These are phyloP conservation scores for Marchantia polymorpha DNA, from an alignment of 225 moss, liverwort and hornwort species.

Conservation along the genomic window DNA sequence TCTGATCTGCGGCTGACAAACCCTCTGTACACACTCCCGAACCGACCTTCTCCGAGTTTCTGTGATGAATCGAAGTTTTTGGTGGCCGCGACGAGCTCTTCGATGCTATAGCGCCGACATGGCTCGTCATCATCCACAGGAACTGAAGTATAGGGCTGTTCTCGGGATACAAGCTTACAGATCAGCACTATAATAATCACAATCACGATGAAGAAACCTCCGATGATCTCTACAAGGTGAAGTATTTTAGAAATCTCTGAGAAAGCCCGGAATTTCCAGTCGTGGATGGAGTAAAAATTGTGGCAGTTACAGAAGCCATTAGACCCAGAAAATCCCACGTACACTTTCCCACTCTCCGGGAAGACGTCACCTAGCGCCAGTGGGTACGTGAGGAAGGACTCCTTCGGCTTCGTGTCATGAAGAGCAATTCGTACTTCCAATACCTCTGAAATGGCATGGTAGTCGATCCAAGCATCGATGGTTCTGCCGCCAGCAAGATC, in stretches of 20 bases:
- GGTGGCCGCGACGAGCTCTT: slow-evolving; percentile 17
- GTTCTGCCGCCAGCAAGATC: not conserved
- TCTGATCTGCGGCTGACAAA: slow-evolving; percentile 8
- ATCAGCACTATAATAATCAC: no score
- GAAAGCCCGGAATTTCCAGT: slow-evolving; percentile 8
- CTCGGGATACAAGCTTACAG: no score
- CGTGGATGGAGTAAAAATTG: not conserved
- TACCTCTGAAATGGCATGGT: not conserved
- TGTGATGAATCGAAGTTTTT: not conserved
- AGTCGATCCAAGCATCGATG: slow-evolving; percentile 8
- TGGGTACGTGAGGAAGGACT: slow-evolving; percentile 1
- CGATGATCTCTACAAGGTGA: no score
- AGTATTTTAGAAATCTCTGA: not conserved
- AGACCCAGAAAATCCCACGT: slow-evolving; percentile 17
- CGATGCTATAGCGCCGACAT: slow-evolving; percentile 16
- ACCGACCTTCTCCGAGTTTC: slow-evolving; percentile 30
- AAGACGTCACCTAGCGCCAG: slow-evolving; percentile 10
- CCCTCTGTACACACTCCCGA: slow-evolving; percentile 30
- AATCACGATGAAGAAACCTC: no score
- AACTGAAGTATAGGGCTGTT: no score
- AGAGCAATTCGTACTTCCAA: slow-evolving; percentile 16
- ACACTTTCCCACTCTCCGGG: not conserved
- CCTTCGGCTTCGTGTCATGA: not conserved
- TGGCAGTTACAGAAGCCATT: slow-evolving; percentile 16
- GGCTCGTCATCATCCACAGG: slow-evolving; percentile 43